A percentile compares a stretch with the other conserved stretches of the same genome.
Conservation (phyloP, 2,329 filamentous ascomycete species). For the Pseudocercospora musae region DNA sequence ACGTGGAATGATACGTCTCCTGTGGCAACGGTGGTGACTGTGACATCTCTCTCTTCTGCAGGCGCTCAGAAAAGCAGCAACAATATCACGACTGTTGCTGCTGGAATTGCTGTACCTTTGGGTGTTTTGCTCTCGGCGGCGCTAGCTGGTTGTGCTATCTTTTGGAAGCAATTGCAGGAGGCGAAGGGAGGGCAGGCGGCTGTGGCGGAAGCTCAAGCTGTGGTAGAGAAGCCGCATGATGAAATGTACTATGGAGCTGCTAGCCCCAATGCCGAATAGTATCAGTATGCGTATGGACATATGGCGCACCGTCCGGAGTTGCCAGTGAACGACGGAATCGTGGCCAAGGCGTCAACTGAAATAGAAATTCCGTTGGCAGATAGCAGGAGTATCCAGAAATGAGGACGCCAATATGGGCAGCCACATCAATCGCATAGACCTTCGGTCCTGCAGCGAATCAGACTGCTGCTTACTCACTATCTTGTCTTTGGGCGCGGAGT, state of each 20-base stretch:
- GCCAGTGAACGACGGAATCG: background rate
- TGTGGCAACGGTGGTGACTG: background rate
- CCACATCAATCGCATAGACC: too few relatives aligned
- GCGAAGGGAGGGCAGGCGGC: conserved; percentile 27
- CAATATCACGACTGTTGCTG: conserved; percentile 11
- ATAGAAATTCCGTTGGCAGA: conserved; percentile 15
- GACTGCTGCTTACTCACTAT: background rate
- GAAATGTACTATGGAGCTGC: background rate
- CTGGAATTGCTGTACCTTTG: conserved; percentile 15
- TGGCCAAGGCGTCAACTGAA: conserved; percentile 12
- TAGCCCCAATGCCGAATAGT: background rate
- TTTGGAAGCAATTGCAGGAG: conserved; percentile 10
- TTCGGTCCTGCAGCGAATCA: background rate
- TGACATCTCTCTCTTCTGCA: conserved; percentile 8
- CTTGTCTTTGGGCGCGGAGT: background rate
- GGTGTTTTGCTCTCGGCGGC: conserved; percentile 17
- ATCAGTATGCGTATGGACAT: background rate
- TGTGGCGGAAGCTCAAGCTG: background rate
- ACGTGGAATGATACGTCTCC: conserved; percentile 1
- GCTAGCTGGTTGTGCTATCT: conserved; percentile 11
- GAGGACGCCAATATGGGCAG: background rate
- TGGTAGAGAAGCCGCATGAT: background rate
- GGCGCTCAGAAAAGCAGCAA: background rate
- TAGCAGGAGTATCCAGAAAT: conserved; percentile 6
- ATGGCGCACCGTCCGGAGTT: background rate